Evolutionary conservation across 352 stramenopile species (phyloP).

Genomic region (Pythium monospermum): DNA sequence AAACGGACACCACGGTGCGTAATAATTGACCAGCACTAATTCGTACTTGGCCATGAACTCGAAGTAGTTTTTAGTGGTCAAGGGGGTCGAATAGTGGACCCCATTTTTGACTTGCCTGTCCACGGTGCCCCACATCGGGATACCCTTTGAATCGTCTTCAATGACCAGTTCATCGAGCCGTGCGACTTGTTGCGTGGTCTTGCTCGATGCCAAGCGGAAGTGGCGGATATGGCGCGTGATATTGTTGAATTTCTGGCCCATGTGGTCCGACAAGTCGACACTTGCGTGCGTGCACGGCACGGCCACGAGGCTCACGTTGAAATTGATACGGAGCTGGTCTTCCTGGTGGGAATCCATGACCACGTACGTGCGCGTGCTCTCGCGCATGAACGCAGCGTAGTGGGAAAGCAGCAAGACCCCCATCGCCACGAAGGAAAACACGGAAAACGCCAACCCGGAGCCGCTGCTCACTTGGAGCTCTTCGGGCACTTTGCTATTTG

Average conservation of each 20-base stretch:
- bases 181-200: constrained; percentile 23
- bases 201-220: constrained; percentile 48
- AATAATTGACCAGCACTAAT: constrained; percentile 82
- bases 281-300: constrained; percentile 67
- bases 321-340: constrained; percentile 79
- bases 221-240: constrained; percentile 78
- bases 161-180: constrained; percentile 71
- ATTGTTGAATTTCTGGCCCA: constrained; percentile 69
- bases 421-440: constrained; percentile 61
- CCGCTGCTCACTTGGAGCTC: constrained; percentile 60
- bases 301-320: constrained; percentile 76
- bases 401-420: constrained; percentile 43
- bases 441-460: constrained; percentile 60
- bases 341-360: constrained; percentile 74
- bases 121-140: constrained; percentile 61
- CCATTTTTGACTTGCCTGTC: constrained; percentile 39
- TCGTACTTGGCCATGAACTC: constrained; percentile 83
- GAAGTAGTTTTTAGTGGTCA: constrained; percentile 64
- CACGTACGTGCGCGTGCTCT: constrained; percentile 49
- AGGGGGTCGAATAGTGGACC: constrained; percentile 69
- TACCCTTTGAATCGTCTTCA: constrained; percentile 50
- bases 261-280: constrained; percentile 78
- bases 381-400: constrained; percentile 44
- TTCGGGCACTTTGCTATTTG: constrained; percentile 68
- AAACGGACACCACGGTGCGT: constrained; percentile 78